Evolutionary conservation across 1,139 yeast genomes (phyloP), one percentile per base, ranked within the genome.

Genomic region (Protomyces macrosporus): DNA sequence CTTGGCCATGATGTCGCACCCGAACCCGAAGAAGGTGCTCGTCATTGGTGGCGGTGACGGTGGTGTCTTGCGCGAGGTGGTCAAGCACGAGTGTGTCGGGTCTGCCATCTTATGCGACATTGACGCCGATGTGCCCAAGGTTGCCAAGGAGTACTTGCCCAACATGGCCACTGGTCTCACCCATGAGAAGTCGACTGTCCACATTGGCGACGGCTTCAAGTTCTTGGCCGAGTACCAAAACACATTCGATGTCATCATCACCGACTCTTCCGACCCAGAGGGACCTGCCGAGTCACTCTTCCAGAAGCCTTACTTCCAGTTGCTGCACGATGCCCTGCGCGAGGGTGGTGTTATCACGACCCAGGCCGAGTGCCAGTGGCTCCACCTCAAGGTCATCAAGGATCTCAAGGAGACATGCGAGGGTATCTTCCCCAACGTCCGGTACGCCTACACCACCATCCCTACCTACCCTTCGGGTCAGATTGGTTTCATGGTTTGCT

Each of bases 231-330:
- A 81, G 56, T 77, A 79, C 69, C 73, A 77, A 71, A 75, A 75
- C 66, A 81, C 82, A 70, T 91, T 81, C 73, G 98, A 93, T 75
- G 87, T 91, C 57, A 90, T 93, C 69, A 90, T 93, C 71, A 90
- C 97, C 45, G 98, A 93, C 75, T 88, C 97, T 7, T 88, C 96
- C 9, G 98, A 93, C 75, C 98, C 98, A 1, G 98, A 93, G 72
- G 98, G 98, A 0, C 98, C 98, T 7, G 98, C 98, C 2, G 96
- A 86, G 71, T 89, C 90, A 55, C 87, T 93, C 69, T 93, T 93
- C 80, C 91, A 90, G 76, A 81, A 83, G 69, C 84, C 84, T 67
- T 93, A 91, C 78, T 93, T 91, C 76, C 80, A 83, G 72, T 79
- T 93, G 61, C 78, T 93, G 65, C 74, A 79, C 67, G 82, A 83